These are phyloP conservation scores for Lepiota brunneoincarnata DNA, from an alignment of 768 basidiomycete genomes.

Conservation along the genomic window DNA sequence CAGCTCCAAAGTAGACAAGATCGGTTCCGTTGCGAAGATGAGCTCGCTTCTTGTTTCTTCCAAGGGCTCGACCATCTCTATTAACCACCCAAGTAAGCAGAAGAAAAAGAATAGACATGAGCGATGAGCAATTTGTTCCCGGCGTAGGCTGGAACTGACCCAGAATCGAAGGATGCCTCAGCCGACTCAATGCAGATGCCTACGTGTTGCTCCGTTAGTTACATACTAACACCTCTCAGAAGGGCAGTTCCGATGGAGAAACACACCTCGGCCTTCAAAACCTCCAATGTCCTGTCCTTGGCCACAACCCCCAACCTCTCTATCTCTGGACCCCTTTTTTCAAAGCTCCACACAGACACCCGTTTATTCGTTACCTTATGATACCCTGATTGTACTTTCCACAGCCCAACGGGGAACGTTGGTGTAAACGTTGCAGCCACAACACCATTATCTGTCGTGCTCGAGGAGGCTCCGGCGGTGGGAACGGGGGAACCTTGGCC, in stretches of 20 bases:
- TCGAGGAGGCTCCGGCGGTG: conserved; percentile 17
- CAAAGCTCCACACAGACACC: conserved; percentile 90
- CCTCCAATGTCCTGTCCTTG: conserved; percentile 76
- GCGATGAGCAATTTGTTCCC: background rate
- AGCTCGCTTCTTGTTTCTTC: conserved; percentile 90
- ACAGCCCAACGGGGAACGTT: conserved; percentile 74
- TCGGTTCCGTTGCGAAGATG: conserved; percentile 90
- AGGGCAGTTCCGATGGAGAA: background rate
- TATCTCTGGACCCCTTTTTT: conserved; percentile 76
- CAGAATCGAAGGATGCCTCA: conserved; percentile 92
- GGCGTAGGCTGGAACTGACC: conserved; percentile 39
- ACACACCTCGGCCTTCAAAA: conserved; percentile 86
- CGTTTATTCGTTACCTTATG: conserved; percentile 90
- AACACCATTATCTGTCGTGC: conserved; percentile 18
- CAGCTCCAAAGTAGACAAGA: conserved; percentile 77
- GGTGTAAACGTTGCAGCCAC: conserved; percentile 43
- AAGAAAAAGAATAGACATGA: conserved; percentile 9
- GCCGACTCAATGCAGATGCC: conserved; percentile 79
- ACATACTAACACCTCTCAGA: no score
- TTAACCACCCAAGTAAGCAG: background rate
- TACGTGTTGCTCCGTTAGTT: conserved; percentile 24
- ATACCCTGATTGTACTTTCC: conserved; percentile 83
- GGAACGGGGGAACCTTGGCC: conserved; percentile 24
- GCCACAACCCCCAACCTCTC: conserved; percentile 63
- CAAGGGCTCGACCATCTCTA: conserved; percentile 96